Percentiles rank a stretch among this genome's conserved stretches.
These are phyloP conservation scores for Pseudogymnoascus sp. DNA, from an alignment of 2,329 filamentous ascomycete genomes.

Conservation along the genomic window DNA sequence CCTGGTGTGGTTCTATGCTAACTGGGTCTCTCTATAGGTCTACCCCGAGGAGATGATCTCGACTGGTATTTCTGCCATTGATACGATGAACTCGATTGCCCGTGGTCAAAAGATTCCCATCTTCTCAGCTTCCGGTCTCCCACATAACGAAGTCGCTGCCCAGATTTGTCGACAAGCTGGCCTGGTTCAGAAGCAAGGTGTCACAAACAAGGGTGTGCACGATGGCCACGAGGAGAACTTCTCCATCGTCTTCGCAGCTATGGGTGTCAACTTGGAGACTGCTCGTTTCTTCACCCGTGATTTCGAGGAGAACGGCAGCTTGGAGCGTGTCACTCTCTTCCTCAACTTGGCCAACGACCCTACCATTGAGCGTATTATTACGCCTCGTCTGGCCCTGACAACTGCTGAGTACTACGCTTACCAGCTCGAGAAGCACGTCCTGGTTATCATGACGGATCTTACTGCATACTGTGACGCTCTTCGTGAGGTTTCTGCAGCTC, in stretches of 20 bases:
- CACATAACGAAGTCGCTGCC: constrained; percentile 98
- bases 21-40: constrained; percentile 47
- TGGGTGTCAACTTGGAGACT: constrained; percentile 99
- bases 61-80: constrained; percentile 97
- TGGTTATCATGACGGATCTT: constrained; percentile 96
- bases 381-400: constrained; percentile 92
- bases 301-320: constrained; percentile 97
- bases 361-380: constrained; percentile 99
- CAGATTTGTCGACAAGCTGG: constrained; percentile 97
- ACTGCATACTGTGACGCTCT: constrained; percentile 98
- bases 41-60: constrained; percentile 99
- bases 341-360: constrained; percentile 98
- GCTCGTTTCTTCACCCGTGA: constrained; percentile 97
- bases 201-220: constrained; percentile 87
- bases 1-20: background rate
- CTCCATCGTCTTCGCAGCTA: constrained; percentile 97
- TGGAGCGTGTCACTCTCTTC: constrained; percentile 96
- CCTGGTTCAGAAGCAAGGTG: constrained; percentile 68
- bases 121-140: constrained; percentile 95
- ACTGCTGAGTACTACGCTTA: constrained; percentile 99
- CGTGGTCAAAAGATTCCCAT: constrained; percentile 99
- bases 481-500: constrained; percentile 93
- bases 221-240: constrained; percentile 99
- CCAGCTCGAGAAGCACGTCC: constrained; percentile 98
- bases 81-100: constrained; percentile 96